Conservation (phyloP, 106 monocot genomes). For the Dendrobium huoshanense region DNA sequence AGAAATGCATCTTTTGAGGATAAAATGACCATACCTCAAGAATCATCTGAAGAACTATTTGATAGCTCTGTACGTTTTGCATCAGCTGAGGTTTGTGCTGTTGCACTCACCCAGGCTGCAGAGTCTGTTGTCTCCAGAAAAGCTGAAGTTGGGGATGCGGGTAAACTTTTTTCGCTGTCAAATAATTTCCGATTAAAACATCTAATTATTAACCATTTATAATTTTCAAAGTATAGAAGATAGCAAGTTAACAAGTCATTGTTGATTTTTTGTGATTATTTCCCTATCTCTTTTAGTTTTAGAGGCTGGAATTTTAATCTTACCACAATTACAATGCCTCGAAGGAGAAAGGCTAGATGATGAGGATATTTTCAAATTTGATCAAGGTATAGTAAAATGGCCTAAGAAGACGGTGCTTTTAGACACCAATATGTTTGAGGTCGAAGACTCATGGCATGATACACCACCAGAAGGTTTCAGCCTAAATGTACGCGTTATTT, state of each 20-base stretch:
- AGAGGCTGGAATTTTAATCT: conserved; percentile 69
- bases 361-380: conserved; percentile 37
- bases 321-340: conserved; percentile 31
- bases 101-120: conserved; percentile 58
- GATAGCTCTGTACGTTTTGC: conserved; percentile 36
- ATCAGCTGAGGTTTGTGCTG: conserved; percentile 81
- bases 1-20: conserved; percentile 9
- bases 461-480: conserved; percentile 84
- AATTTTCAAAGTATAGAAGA: background rate
- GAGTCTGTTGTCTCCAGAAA: conserved; percentile 48
- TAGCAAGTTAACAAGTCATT: background rate
- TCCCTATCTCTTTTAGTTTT: conserved; percentile 27
- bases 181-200: background rate
- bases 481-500: conserved; percentile 39
- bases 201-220: background rate
- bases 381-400: conserved; percentile 63
- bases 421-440: conserved; percentile 84
- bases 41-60: conserved; percentile 20
- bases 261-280: background rate
- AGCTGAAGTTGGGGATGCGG: conserved; percentile 62
- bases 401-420: conserved; percentile 84
- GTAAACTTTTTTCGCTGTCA: conserved; percentile 16
- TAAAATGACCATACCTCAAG: conserved; percentile 15
- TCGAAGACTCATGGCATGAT: conserved; percentile 92
- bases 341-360: conserved; percentile 19